Percentiles rank a stretch among this genome's conserved stretches.
phyloP scores from a whole-genome alignment of 345 rosid genomes.

The Excoecaria cochinchinensis region DNA sequence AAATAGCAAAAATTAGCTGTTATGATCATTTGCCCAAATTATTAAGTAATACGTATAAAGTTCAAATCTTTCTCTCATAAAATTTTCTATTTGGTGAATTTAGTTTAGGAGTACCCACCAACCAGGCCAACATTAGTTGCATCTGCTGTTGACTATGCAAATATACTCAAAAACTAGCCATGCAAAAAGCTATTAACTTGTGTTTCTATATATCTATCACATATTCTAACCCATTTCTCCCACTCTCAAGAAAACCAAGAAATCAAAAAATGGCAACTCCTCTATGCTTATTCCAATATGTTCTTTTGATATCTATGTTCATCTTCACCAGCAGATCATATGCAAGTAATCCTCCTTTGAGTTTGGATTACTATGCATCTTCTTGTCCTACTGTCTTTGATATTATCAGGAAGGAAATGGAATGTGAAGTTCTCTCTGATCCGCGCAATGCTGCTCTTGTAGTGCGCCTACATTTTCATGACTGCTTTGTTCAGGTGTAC shows the following conservation, averaged over 20 bases:
- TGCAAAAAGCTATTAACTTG: not conserved
- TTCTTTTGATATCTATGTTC: constrained; percentile 28
- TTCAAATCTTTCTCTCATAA: not conserved
- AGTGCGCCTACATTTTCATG: constrained; percentile 79
- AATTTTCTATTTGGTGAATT: constrained; percentile 19
- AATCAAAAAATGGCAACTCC: constrained; percentile 18
- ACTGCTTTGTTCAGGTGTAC: constrained; percentile 83
- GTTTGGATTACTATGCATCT: constrained; percentile 63
- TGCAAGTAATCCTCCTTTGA: constrained; percentile 46
- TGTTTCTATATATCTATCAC: constrained; percentile 35
- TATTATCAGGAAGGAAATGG: constrained; percentile 77
- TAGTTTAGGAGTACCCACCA: constrained; percentile 46
- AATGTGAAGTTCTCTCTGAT: constrained; percentile 75
- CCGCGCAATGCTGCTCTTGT: constrained; percentile 81
- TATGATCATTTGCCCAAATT: constrained; percentile 17
- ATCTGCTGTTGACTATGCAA: constrained; percentile 55
- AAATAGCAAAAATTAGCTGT: constrained; percentile 3
- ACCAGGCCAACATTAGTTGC: constrained; percentile 61
- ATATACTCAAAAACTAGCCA: constrained; percentile 23
- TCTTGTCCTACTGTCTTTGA: constrained; percentile 68
- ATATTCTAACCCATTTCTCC: constrained; percentile 32
- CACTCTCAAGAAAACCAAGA: constrained; percentile 13
- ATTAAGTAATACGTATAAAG: constrained; percentile 8
- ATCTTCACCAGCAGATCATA: constrained; percentile 24
- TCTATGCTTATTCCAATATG: constrained; percentile 11